Percentiles rank a stretch among this genome's conserved stretches.
phyloP scores from a whole-genome alignment of 2,329 filamentous ascomycete species.

The Sarocladium brachiariae region DNA sequence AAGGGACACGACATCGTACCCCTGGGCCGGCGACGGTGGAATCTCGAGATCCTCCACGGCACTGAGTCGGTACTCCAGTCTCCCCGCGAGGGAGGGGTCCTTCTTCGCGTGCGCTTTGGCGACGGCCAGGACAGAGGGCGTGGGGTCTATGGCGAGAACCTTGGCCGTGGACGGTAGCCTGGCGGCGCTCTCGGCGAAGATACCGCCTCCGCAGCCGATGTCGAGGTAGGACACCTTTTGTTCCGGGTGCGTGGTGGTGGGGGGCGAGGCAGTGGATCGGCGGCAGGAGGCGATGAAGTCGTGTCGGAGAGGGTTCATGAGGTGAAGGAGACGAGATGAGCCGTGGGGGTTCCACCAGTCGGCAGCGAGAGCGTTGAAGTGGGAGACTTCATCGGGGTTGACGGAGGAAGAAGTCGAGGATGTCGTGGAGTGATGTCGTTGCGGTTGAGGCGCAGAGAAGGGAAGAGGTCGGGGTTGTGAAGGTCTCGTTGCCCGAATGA shows the following conservation, averaged over 20 bases:
- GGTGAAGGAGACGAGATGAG: slow-evolving; percentile 82
- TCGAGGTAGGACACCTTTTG: slow-evolving; percentile 65
- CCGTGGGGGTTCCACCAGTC: slow-evolving; percentile 98
- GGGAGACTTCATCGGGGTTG: slow-evolving; percentile 80
- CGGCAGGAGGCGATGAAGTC: slow-evolving; percentile 78
- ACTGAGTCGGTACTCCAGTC: slow-evolving; percentile 67
- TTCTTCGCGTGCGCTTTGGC: slow-evolving; percentile 68
- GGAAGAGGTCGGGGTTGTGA: background rate
- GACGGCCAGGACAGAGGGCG: slow-evolving; percentile 63
- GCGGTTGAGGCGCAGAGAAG: background rate
- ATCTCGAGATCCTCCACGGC: slow-evolving; percentile 64
- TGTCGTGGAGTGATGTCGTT: slow-evolving; percentile 17
- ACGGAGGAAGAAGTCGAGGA: slow-evolving; percentile 36
- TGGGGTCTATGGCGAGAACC: slow-evolving; percentile 75
- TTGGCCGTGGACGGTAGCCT: slow-evolving; percentile 54
- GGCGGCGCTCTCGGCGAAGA: slow-evolving; percentile 85
- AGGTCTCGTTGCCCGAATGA: background rate
- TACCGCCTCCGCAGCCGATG: slow-evolving; percentile 91
- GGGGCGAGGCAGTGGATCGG: slow-evolving; percentile 28
- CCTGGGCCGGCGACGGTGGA: slow-evolving; percentile 30
- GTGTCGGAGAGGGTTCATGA: slow-evolving; percentile 97
- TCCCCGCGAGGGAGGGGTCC: slow-evolving; percentile 60
- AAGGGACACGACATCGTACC: slow-evolving; percentile 74
- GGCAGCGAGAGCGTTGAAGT: slow-evolving; percentile 89
- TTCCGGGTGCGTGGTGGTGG: too few species aligned